Evolutionary conservation across 805 yeast genomes (phyloP), one percentile per base, ranked within the genome.

Genomic region (Debaryomyces castellii): DNA sequence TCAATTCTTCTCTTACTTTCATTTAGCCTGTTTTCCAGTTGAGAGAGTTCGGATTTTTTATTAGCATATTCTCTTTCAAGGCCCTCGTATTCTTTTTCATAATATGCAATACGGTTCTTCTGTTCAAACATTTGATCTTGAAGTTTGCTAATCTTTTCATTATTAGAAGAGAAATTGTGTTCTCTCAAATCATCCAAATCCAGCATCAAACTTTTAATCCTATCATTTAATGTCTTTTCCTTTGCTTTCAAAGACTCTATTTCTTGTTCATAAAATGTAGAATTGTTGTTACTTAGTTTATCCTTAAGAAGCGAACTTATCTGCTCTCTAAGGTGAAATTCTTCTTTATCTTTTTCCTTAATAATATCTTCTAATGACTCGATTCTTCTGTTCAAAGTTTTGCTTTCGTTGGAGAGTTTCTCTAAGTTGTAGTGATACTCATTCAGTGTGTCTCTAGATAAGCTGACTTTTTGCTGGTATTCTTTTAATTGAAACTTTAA

Each of bases 151-250:
- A 51, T 6, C 36, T 41, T 41, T 16, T 45, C 41, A 28, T 52
- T 52, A 22, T 53, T 53, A n/a, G 40, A 47, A 3, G 52, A 51
- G 51, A 52, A 56, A 22, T 55, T 37, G 39, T 58, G 60, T 28
- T 52, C 58, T 45, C 61, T 64, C 9, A 67, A 51, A 42, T 58
- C 61, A 27, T 64, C 63, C 6, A 64, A 47, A 39, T 68, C 66
- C 4, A 53, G 49, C 44, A 58, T 57, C 44, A 68, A 55, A 22
- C 48, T 35, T 22, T 57, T 51, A 40, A 55, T 63, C 25, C 58
- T 51, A 4, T 43, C 52, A 5, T 20, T 27, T 22, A 62, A 49
- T 4, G 46, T 47, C 6, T 39, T 33, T 41, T 65, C 68, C 21
- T 49, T 60, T 4, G 23, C 38, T 16, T 52, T 55, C 28, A 63